phyloP scores from a whole-genome alignment of 2,329 filamentous ascomycete species.

The Gnomoniopsis sp. region DNA sequence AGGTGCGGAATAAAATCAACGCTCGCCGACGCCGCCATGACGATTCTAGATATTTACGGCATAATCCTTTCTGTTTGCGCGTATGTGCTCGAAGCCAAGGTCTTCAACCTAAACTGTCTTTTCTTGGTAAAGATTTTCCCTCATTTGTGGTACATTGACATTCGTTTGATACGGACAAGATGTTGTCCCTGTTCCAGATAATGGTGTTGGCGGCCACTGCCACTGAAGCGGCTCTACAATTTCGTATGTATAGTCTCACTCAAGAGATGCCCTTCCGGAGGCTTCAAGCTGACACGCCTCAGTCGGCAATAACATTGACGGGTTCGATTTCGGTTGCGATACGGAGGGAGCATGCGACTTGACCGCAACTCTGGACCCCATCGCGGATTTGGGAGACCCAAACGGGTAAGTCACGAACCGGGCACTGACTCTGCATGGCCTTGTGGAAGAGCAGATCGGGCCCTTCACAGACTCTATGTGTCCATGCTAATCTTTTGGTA shows the following conservation, averaged over 20 bases:
- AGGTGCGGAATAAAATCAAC: neutral
- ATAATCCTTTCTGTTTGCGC: neutral
- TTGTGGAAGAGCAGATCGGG: no score
- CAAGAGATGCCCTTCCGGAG: neutral
- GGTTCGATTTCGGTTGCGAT: constrained; percentile 44
- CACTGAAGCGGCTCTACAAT: neutral
- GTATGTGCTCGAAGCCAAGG: neutral
- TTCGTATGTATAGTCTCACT: neutral
- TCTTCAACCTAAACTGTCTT: neutral
- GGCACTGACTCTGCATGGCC: no score
- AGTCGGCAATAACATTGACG: constrained; percentile 39
- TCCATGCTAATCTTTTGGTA: constrained; percentile 13
- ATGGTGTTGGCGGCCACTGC: neutral
- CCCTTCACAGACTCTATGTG: no score
- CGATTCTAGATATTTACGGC: neutral
- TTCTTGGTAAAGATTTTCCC: neutral
- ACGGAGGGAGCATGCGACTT: constrained; percentile 36
- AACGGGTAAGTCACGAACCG: constrained; percentile 26
- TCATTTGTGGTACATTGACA: neutral
- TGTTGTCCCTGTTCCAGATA: neutral
- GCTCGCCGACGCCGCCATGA: neutral
- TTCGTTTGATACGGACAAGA: neutral
- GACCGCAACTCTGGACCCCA: constrained; percentile 7
- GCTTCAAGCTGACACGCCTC: neutral
- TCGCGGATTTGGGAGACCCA: constrained; percentile 22